phyloP scores from a whole-genome alignment of 2,329 filamentous ascomycete genomes.

The Pseudopithomyces chartarum region DNA sequence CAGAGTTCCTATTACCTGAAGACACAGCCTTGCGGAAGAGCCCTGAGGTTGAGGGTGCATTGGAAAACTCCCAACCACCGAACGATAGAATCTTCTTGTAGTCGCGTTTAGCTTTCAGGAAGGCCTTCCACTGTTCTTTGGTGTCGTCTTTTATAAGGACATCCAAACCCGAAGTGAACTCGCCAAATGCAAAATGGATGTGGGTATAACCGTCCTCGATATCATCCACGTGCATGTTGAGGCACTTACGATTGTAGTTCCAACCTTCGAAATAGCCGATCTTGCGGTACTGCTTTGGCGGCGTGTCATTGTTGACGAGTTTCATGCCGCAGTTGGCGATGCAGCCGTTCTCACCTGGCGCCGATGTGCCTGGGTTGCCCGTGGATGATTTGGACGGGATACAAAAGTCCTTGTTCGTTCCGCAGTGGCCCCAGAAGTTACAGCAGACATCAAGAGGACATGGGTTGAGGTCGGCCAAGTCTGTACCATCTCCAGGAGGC shows the following conservation, averaged over 20 bases:
- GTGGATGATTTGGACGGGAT: not conserved
- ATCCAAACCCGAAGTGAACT: not conserved
- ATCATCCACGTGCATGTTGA: conserved; percentile 9
- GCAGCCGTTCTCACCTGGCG: conserved; percentile 5
- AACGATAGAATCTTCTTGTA: conserved; percentile 48
- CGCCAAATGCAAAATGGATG: conserved; percentile 6
- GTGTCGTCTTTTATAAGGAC: not conserved
- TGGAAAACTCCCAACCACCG: conserved; percentile 53
- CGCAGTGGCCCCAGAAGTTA: conserved; percentile 8
- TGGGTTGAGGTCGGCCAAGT: conserved; percentile 4
- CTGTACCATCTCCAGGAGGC: not conserved
- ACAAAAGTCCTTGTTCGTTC: conserved; percentile 9
- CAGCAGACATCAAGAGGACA: conserved; percentile 10
- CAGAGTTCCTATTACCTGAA: conserved; percentile 42
- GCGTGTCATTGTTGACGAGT: conserved; percentile 5
- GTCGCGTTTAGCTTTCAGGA: not conserved
- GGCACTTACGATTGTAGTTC: conserved; percentile 10
- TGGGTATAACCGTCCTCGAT: conserved; percentile 7
- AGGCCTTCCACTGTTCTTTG: not conserved
- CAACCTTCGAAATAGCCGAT: conserved; percentile 14
- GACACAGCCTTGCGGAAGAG: conserved; percentile 46
- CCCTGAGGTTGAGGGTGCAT: conserved; percentile 39
- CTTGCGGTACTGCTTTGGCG: not conserved
- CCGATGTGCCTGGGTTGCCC: conserved; percentile 11
- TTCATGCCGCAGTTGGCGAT: conserved; percentile 14